Conservation (phyloP, 139 green algal species). For the Chlorokybus atmophyticus region DNA sequence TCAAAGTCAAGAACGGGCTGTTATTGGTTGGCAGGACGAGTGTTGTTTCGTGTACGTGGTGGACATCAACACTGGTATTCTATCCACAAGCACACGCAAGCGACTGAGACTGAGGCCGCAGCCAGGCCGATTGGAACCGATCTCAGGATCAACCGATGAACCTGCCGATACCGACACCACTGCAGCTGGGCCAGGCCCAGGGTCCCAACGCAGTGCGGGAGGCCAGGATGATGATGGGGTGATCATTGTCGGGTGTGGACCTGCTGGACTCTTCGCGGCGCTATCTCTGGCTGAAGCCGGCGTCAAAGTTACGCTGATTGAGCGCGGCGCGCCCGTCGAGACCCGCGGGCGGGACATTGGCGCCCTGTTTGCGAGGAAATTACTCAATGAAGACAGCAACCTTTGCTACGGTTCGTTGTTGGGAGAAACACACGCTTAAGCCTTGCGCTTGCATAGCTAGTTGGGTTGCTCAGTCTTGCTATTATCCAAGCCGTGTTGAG, state of each 20-base stretch:
- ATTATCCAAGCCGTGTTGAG: too few relatives aligned
- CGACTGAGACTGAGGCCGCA: background rate
- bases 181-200: conserved; percentile 1
- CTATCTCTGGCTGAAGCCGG: conserved; percentile 48
- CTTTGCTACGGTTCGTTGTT: conserved; percentile 55
- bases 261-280: conserved; percentile 68
- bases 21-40: too few relatives aligned
- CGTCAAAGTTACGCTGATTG: conserved; percentile 48
- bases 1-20: too few relatives aligned
- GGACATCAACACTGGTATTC: too few relatives aligned
- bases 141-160: background rate
- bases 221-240: background rate
- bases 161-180: background rate
- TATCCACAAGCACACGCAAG: too few relatives aligned
- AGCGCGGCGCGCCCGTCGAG: conserved; percentile 65
- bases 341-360: conserved; percentile 60
- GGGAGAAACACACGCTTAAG: background rate
- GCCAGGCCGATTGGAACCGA: background rate
- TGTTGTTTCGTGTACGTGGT: too few relatives aligned
- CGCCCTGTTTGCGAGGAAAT: conserved; percentile 48
- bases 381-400: conserved; percentile 56
- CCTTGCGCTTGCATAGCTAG: conserved; percentile 2
- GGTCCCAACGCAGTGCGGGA: background rate
- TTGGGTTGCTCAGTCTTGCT: conserved; percentile 2
- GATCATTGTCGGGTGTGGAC: conserved; percentile 38